Conservation (phyloP, 2,329 filamentous ascomycete species). For the Kalmusia sp. region DNA sequence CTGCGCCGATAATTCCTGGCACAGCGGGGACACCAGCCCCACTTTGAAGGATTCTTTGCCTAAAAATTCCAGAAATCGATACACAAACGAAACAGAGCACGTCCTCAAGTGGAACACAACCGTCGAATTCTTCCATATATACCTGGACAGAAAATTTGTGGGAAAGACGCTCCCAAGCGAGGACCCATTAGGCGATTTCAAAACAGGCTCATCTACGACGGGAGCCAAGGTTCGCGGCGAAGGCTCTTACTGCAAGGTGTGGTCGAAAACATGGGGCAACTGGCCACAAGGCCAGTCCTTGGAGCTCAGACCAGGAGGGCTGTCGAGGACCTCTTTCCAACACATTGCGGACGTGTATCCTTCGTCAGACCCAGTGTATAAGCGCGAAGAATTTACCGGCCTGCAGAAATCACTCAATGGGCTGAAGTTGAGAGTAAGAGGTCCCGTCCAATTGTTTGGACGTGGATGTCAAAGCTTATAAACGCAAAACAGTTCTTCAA, state of each 20-base stretch:
- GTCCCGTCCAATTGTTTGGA: neutral
- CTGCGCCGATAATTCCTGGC: neutral
- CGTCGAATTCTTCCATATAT: neutral
- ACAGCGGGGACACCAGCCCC: neutral
- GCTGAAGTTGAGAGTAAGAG: neutral
- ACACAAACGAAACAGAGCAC: neutral
- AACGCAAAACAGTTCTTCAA: neutral
- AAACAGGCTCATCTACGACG: too few species aligned
- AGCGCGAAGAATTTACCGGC: neutral
- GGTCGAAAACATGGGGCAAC: neutral
- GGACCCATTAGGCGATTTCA: neutral
- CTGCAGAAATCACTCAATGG: neutral
- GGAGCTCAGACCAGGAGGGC: neutral
- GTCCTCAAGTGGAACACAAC: neutral
- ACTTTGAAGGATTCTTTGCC: neutral
- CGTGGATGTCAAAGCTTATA: neutral
- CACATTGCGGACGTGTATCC: neutral
- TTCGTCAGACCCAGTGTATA: neutral
- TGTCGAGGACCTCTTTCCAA: neutral
- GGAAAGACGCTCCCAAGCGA: neutral
- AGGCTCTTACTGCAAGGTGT: neutral
- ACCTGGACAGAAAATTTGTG: neutral
- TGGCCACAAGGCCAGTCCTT: neutral
- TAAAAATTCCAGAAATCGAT: neutral
- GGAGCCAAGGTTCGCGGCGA: neutral